Conservation (phyloP, 805 yeast genomes). For the Nakazawaea populi region DNA sequence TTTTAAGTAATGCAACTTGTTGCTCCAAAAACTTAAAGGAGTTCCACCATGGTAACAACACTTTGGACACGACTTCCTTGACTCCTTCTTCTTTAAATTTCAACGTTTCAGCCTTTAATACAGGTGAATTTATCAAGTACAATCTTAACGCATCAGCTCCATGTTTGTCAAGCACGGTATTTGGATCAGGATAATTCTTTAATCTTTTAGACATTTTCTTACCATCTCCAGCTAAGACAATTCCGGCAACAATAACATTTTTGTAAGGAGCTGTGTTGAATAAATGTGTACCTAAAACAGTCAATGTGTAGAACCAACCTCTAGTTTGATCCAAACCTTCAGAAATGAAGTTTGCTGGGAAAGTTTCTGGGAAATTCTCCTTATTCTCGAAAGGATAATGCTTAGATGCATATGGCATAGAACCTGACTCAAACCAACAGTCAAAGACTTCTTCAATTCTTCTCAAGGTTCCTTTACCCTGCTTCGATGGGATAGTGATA, state of each 20-base stretch:
- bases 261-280: constrained; percentile 90
- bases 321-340: constrained; percentile 99
- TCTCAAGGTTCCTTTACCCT: constrained; percentile 81
- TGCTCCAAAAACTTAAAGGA: constrained; percentile 95
- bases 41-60: constrained; percentile 97
- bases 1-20: constrained; percentile 79
- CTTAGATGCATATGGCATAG: constrained; percentile 97
- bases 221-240: constrained; percentile 96
- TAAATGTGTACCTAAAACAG: constrained; percentile 91
- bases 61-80: constrained; percentile 94
- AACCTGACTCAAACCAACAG: constrained; percentile 99
- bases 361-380: constrained; percentile 62
- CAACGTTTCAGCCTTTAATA: constrained; percentile 91
- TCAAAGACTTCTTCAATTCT: constrained; percentile 98
- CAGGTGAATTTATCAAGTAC: constrained; percentile 96
- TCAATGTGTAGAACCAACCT: constrained; percentile 98
- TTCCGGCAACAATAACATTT: constrained; percentile 94
- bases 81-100: constrained; percentile 99
- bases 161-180: constrained; percentile 68
- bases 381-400: constrained; percentile 93
- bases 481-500: constrained; percentile 86
- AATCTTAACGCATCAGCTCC: constrained; percentile 98
- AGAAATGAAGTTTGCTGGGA: constrained; percentile 96
- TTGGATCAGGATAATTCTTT: constrained; percentile 97
- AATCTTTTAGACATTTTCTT: constrained; percentile 98